Percentiles rank a stretch among this genome's conserved stretches.
Conservation (phyloP, 257 asterid genomes). For the Ehretia macrophylla region DNA sequence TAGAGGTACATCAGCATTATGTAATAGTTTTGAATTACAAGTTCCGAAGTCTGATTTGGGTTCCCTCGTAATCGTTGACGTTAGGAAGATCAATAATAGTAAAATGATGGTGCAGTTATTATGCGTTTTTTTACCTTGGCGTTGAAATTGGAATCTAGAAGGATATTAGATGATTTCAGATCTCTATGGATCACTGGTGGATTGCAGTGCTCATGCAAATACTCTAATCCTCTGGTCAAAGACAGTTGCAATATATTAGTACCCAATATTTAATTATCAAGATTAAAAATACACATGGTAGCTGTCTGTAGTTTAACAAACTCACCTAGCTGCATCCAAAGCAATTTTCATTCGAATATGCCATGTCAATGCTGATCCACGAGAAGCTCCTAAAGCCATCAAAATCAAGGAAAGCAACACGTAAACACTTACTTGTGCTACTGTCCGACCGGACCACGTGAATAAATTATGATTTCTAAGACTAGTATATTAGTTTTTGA, state of each 20-base stretch:
- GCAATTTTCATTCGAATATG: conserved; percentile 59
- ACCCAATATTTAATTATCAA: conserved; percentile 1
- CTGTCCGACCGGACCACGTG: too few species aligned
- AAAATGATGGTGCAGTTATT: too few species aligned
- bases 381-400: conserved; percentile 45
- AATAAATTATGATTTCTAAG: too few species aligned
- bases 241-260: conserved; percentile 17
- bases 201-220: conserved; percentile 63
- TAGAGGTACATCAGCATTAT: too few species aligned
- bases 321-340: conserved; percentile 69
- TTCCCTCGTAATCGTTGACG: too few species aligned
- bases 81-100: too few species aligned
- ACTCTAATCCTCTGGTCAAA: conserved; percentile 65
- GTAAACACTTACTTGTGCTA: neutral
- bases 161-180: conserved; percentile 79
- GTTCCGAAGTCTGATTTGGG: too few species aligned
- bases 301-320: conserved; percentile 10
- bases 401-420: conserved; percentile 9
- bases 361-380: conserved; percentile 67
- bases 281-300: conserved; percentile 14
- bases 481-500: too few species aligned
- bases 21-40: too few species aligned
- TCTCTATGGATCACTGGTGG: conserved; percentile 82
- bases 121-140: conserved; percentile 47
- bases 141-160: conserved; percentile 66